Evolutionary conservation across 2,329 filamentous ascomycete species (phyloP).

Genomic region (Verticillium dahliae): DNA sequence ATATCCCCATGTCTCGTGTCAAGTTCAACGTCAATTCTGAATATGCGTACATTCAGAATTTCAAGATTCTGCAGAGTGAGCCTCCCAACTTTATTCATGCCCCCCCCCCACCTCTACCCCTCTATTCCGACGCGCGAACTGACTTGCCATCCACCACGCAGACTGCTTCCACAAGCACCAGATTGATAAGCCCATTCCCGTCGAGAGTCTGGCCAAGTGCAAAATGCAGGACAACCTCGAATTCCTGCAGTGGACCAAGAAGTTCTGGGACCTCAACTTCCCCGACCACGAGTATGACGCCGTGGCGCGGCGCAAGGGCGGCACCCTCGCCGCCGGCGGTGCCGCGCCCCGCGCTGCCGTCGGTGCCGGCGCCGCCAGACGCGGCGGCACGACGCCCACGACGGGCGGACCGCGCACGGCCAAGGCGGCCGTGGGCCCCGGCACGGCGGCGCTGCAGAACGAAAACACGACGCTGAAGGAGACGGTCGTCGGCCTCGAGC

Average conservation of each 20-base stretch:
- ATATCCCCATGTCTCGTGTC: slow-evolving; percentile 90
- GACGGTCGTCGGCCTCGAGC: slow-evolving; percentile 88
- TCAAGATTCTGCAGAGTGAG: slow-evolving; percentile 94
- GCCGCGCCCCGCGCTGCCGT: slow-evolving; percentile 43
- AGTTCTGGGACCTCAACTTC: slow-evolving; percentile 97
- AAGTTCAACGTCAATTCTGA: slow-evolving; percentile 98
- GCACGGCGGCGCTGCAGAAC: slow-evolving; percentile 66
- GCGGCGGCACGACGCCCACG: slow-evolving; percentile 59
- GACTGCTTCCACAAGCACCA: slow-evolving; percentile 80
- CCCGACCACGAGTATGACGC: slow-evolving; percentile 97
- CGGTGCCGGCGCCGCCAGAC: slow-evolving; percentile 40
- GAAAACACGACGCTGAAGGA: slow-evolving; percentile 91
- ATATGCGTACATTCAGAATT: slow-evolving; percentile 97
- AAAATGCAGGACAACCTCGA: slow-evolving; percentile 99
- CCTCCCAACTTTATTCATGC: slow-evolving; percentile 11
- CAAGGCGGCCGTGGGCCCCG: slow-evolving; percentile 44
- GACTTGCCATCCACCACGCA: slow-evolving; percentile 22
- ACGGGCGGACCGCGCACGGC: slow-evolving; percentile 41
- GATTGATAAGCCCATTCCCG: slow-evolving; percentile 84
- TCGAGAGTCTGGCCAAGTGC: slow-evolving; percentile 88
- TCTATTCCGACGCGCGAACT: slow-evolving; percentile 2
- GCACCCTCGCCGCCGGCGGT: slow-evolving; percentile 44
- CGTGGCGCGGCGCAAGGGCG: slow-evolving; percentile 74
- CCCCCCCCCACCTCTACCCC: slow-evolving; percentile 5
- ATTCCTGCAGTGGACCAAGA: slow-evolving; percentile 95